Evolutionary conservation across 495 filamentous ascomycete genomes (phyloP).

Genomic region (Apodospora peruviana): DNA sequence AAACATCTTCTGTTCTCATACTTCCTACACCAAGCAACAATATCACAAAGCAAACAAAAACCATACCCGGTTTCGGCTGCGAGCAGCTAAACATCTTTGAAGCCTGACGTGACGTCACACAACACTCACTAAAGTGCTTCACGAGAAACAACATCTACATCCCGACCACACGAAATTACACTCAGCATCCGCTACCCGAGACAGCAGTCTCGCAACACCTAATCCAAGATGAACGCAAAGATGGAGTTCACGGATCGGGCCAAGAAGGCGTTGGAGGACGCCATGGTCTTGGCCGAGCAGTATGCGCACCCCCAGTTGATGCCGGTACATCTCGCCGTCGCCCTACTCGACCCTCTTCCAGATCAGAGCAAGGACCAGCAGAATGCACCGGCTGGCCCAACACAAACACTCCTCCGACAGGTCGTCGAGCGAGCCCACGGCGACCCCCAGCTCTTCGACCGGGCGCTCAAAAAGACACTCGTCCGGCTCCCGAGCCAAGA

Average conservation of each 20-base stretch:
- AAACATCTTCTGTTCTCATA: not conserved
- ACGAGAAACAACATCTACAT: not conserved
- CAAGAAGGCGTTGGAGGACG: slow-evolving; percentile 79
- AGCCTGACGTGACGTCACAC: slow-evolving; percentile 23
- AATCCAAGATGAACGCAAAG: slow-evolving; percentile 42
- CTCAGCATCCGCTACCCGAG: slow-evolving; percentile 5
- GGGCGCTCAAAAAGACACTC: slow-evolving; percentile 81
- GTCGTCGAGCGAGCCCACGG: slow-evolving; percentile 92
- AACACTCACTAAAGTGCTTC: slow-evolving; percentile 4
- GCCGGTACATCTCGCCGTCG: slow-evolving; percentile 81
- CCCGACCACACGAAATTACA: slow-evolving; percentile 5
- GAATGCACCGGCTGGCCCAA: slow-evolving; percentile 53
- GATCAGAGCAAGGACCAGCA: slow-evolving; percentile 75
- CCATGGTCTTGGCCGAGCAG: slow-evolving; percentile 74
- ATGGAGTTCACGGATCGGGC: slow-evolving; percentile 92
- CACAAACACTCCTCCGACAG: slow-evolving; percentile 79
- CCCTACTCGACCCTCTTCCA: slow-evolving; percentile 76
- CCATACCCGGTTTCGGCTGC: slow-evolving; percentile 1
- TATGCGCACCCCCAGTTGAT: slow-evolving; percentile 86
- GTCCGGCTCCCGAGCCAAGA: slow-evolving; percentile 91
- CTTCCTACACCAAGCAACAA: not conserved
- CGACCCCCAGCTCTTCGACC: slow-evolving; percentile 81
- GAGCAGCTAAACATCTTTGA: slow-evolving; percentile 6
- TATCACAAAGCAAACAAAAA: not conserved
- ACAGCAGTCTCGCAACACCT: slow-evolving; percentile 15